phyloP scores from a whole-genome alignment of 2,329 filamentous ascomycete genomes.

The Colletotrichum liaoningense region DNA sequence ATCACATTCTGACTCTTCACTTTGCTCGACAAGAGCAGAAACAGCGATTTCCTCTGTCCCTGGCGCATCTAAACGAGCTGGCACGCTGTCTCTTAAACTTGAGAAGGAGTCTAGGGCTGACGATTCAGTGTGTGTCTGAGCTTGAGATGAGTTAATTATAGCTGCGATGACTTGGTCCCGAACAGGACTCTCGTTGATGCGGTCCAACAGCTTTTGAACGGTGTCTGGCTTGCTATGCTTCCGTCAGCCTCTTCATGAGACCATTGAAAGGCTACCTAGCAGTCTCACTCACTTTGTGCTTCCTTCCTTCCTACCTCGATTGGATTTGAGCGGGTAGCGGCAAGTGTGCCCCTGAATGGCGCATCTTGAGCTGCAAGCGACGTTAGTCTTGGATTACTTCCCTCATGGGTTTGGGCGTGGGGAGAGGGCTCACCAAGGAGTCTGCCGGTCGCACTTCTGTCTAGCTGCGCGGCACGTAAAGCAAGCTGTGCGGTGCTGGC shows the following conservation, averaged over 20 bases:
- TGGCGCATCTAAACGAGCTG: too few species aligned
- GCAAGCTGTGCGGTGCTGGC: conserved; percentile 6
- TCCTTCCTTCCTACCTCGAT: conserved; percentile 37
- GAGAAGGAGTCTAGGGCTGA: too few species aligned
- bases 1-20: not conserved
- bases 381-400: not conserved
- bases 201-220: conserved; percentile 42
- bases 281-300: conserved; percentile 33
- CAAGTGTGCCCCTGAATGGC: not conserved
- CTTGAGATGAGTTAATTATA: not conserved
- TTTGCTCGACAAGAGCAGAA: not conserved
- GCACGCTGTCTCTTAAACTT: too few species aligned
- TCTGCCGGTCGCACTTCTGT: conserved; percentile 2
- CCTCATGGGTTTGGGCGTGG: not conserved
- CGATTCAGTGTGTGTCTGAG: too few species aligned
- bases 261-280: not conserved
- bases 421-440: not conserved
- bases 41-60: too few species aligned
- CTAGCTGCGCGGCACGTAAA: conserved; percentile 5
- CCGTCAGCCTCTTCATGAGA: not conserved
- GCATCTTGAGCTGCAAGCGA: conserved; percentile 2
- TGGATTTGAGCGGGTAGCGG: not conserved
- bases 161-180: conserved; percentile 34
- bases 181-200: conserved; percentile 40
- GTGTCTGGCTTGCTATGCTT: conserved; percentile 36